Percentiles rank a stretch among this genome's conserved stretches.
Conservation (phyloP, 306 rosid species). For the Vigna nakashimae region DNA sequence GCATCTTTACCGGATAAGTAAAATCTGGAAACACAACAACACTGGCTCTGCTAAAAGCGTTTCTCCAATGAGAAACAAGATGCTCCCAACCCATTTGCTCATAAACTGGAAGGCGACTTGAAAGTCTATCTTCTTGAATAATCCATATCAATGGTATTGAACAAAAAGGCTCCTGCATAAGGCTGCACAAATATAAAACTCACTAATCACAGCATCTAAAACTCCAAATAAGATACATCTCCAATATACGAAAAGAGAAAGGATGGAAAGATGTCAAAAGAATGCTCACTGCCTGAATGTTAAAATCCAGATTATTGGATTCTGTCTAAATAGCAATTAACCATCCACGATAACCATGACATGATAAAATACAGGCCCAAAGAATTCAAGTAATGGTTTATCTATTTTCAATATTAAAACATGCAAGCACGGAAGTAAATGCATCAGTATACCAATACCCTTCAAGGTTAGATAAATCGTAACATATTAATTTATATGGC, state of each 20-base stretch:
- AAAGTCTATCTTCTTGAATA: constrained; percentile 88
- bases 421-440: not conserved
- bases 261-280: constrained; percentile 29
- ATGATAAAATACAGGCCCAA: constrained; percentile 26
- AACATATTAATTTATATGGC: constrained; percentile 3
- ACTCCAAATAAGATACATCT: constrained; percentile 40
- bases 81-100: constrained; percentile 75
- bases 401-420: constrained; percentile 19
- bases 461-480: constrained; percentile 17
- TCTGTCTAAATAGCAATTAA: constrained; percentile 2
- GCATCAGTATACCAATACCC: constrained; percentile 9
- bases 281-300: constrained; percentile 27
- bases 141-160: constrained; percentile 92
- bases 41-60: constrained; percentile 77
- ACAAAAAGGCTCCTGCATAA: constrained; percentile 99
- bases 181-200: constrained; percentile 94
- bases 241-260: constrained; percentile 28
- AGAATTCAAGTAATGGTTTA: constrained; percentile 18
- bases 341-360: not conserved
- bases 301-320: constrained; percentile 26
- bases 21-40: constrained; percentile 93
- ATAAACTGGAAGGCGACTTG: constrained; percentile 78
- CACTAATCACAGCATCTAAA: constrained; percentile 67
- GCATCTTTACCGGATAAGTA: constrained; percentile 77
- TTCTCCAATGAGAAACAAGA: constrained; percentile 86